A percentile compares a stretch with the other conserved stretches of the same genome.
These are phyloP conservation scores for Cornus kousa DNA, from an alignment of 148 eudicot species.

Conservation along the genomic window DNA sequence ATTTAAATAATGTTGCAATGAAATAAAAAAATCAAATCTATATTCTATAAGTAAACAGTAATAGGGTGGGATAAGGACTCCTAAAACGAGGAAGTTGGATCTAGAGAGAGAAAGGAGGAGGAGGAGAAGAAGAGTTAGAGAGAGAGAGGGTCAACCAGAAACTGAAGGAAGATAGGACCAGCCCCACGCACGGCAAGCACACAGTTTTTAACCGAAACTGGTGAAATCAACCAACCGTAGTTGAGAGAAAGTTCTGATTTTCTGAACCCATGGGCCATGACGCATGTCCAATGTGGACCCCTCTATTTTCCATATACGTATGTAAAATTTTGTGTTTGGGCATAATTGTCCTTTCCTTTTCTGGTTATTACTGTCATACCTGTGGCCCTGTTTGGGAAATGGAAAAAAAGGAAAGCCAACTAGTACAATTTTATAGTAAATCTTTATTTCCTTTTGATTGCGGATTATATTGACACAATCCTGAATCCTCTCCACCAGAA, in stretches of 20 bases:
- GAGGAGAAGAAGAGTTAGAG: background rate
- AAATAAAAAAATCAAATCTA: background rate
- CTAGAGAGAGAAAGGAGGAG: constrained; percentile 13
- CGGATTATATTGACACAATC: no score
- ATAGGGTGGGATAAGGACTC: constrained; percentile 14
- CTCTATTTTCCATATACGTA: background rate
- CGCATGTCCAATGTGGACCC: background rate
- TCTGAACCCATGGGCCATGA: background rate
- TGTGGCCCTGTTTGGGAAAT: no score
- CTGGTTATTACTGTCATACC: no score
- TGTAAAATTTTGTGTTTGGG: no score
- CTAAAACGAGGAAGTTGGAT: constrained; percentile 19
- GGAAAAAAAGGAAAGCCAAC: no score
- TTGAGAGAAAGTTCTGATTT: no score
- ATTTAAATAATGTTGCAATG: background rate
- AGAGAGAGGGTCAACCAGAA: background rate
- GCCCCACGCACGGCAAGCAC: constrained; percentile 1
- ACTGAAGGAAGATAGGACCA: background rate
- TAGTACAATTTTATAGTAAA: no score
- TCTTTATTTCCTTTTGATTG: no score
- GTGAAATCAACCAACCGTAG: constrained; percentile 2
- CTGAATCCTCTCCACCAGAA: no score
- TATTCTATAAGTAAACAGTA: background rate
- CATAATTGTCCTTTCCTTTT: no score
- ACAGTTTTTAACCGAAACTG: constrained; percentile 12